A percentile compares a stretch with the other conserved stretches of the same genome.
Evolutionary conservation across 2,329 filamentous ascomycete species (phyloP).

Genomic region (Ophiocordyceps australis): DNA sequence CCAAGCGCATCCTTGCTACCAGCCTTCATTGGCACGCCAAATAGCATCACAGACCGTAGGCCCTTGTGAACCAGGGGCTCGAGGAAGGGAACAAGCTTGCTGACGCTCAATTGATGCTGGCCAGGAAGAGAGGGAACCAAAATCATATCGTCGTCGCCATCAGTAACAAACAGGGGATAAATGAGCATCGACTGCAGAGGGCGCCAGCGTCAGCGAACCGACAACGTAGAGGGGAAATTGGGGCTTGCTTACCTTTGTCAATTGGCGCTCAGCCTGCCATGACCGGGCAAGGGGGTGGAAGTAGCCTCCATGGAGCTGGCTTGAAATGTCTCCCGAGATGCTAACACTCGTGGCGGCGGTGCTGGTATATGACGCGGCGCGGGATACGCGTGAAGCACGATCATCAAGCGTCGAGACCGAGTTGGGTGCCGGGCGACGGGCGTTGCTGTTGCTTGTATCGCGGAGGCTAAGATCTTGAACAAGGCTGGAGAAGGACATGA

Average conservation of each 20-base stretch:
- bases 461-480: conserved; percentile 46
- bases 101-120: conserved; percentile 75
- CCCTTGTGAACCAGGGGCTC: conserved; percentile 79
- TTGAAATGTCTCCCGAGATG: conserved; percentile 60
- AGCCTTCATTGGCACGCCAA: conserved; percentile 74
- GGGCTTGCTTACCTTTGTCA: conserved; percentile 50
- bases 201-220: background rate
- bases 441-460: conserved; percentile 26
- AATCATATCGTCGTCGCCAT: conserved; percentile 82
- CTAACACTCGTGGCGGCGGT: conserved; percentile 50
- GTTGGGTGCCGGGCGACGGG: conserved; percentile 24
- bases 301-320: conserved; percentile 70
- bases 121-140: conserved; percentile 81
- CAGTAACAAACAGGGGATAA: conserved; percentile 91
- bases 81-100: conserved; percentile 70
- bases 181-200: conserved; percentile 97
- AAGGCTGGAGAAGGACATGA: conserved; percentile 50
- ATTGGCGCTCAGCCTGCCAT: conserved; percentile 71
- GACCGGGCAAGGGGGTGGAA: conserved; percentile 60
- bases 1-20: conserved; percentile 80
- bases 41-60: conserved; percentile 82
- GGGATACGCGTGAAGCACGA: conserved; percentile 39
- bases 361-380: conserved; percentile 47
- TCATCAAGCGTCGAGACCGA: conserved; percentile 35
- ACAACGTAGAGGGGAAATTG: background rate